These are phyloP conservation scores for Asclepias syriaca DNA, from an alignment of 257 asterid species.

Conservation along the genomic window DNA sequence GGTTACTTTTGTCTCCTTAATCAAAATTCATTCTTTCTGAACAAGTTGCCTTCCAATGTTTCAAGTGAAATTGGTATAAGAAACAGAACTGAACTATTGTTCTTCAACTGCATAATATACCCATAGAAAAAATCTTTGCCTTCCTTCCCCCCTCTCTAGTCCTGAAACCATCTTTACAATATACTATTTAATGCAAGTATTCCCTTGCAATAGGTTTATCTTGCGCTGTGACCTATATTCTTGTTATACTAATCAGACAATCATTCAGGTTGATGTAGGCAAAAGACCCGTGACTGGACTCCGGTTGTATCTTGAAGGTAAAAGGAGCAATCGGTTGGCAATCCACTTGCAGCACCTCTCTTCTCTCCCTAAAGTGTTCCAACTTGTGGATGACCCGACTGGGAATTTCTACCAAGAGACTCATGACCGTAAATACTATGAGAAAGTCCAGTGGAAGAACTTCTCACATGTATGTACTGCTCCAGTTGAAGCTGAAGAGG, in stretches of 20 bases:
- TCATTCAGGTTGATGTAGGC: conserved; percentile 84
- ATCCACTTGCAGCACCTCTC: conserved; percentile 93
- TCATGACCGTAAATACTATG: conserved; percentile 69
- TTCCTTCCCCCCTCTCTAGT: not conserved
- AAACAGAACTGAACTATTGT: not conserved
- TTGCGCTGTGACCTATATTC: not conserved
- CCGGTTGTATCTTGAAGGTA: conserved; percentile 88
- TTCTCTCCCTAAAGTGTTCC: conserved; percentile 81
- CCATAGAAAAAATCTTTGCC: not conserved
- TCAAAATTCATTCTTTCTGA: no score
- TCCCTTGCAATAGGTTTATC: not conserved
- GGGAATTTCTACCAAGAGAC: conserved; percentile 51
- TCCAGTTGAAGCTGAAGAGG: conserved; percentile 89
- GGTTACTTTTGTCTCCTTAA: not conserved
- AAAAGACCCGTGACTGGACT: conserved; percentile 93
- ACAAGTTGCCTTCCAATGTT: no score
- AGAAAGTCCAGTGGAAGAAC: conserved; percentile 94
- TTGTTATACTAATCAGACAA: conserved; percentile 3
- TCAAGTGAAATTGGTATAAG: not conserved
- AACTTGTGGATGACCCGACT: conserved; percentile 66
- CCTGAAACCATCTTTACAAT: no score
- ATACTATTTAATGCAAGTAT: not conserved
- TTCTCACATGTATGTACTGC: conserved; percentile 96
- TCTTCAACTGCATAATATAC: not conserved
- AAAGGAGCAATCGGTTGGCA: conserved; percentile 89